phyloP scores from a whole-genome alignment of 2,329 filamentous ascomycete species.

The Colletotrichum sp. region DNA sequence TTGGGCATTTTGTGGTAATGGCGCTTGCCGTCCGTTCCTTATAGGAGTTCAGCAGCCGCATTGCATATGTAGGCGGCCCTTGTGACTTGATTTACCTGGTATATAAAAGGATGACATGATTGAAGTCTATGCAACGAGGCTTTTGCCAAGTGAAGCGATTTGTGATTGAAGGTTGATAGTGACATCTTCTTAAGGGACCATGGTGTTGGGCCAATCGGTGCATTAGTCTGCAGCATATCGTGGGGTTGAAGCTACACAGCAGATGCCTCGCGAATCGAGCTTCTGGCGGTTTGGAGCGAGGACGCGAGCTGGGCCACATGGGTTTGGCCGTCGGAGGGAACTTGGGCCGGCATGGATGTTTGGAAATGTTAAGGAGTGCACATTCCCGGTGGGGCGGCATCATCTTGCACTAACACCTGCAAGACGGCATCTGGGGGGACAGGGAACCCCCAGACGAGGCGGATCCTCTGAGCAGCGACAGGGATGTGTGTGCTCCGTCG shows the following conservation, averaged over 20 bases:
- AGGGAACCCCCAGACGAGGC: not conserved
- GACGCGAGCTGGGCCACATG: not conserved
- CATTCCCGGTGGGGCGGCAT: rapidly evolving
- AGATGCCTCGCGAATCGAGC: not conserved
- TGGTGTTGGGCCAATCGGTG: not conserved
- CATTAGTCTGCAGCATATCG: not conserved
- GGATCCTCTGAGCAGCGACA: not conserved
- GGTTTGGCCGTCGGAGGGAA: not conserved
- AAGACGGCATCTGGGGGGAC: not conserved
- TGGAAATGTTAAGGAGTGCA: not conserved
- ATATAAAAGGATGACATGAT: not conserved
- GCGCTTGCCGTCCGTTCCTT: constrained; percentile 21
- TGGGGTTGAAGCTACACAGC: not conserved
- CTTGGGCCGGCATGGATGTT: not conserved
- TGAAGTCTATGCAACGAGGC: not conserved
- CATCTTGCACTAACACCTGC: not conserved
- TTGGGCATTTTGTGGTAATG: constrained; percentile 9
- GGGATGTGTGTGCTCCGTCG: not conserved
- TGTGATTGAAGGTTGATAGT: not conserved
- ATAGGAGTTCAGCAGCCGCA: not conserved
- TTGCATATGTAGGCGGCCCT: not conserved
- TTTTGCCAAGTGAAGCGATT: not conserved
- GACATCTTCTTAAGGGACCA: not conserved
- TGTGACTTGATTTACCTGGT: not conserved
- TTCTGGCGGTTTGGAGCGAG: not conserved